Base-by-base conservation (phyloP, 257 asterid species). In the Galeopsis tetrahit region DNA sequence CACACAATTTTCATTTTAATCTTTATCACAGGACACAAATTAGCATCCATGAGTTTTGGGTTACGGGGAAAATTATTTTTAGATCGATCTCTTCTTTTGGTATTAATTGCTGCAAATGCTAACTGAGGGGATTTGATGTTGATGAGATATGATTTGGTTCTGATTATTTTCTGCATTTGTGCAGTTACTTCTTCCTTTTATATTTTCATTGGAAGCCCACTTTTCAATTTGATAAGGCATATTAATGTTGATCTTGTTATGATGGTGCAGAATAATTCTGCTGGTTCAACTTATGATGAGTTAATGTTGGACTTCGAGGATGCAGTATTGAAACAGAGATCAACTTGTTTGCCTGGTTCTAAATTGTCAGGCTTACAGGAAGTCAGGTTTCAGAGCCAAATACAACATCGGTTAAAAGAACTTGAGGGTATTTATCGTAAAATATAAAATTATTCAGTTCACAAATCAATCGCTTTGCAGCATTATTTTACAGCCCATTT, bases 231-330 rank as follows among this genome's bases (percentile, higher is more conserved):
- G 35, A 10, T 59, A 36, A 64, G 40, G 14, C 6, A 35, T 21
- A 10, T 34, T 57, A 7, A 42, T 71, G 60, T 34, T 57, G 42
- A 31, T 77, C 66, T 64, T 33, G 64, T 72, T 17, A 72, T 66
- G 51, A 33, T 66, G 83, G 78, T 60, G 67, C 89, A 95, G 99
- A 89, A 78, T 59, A 72, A 78, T 77, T 63, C 68, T 51, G 87
- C 77, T 35, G 69, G 71, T 76, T 82, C 92, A 53, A 88, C 86
- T 79, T 88, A 89, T 49, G 83, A 87, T 58, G 96, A 95, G 70
- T 76, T 95, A 81, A 95, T 95, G 96, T 82, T 85, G 55, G 97
- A 92, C 81, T 90, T 95, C 44, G 98, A 90, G 83, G 92, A 90
- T 75, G 97, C 98, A 8, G 72, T 95, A 61, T 49, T 65, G 43